Evolutionary conservation across 2,329 filamentous ascomycete species (phyloP).

Genomic region (Neonectria neomacrospora): DNA sequence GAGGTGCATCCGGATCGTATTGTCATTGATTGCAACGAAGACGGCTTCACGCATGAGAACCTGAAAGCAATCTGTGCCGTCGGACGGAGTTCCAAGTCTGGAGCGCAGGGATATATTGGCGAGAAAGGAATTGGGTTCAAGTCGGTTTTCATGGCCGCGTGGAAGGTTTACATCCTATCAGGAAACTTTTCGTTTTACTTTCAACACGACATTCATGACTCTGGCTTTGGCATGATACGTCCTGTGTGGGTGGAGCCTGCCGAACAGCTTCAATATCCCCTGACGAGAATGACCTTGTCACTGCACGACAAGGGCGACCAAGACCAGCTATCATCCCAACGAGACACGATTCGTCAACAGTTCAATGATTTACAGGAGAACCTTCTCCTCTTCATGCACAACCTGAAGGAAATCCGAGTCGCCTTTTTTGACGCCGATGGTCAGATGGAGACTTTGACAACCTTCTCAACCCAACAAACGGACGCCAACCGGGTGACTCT

Average conservation of each 20-base stretch:
- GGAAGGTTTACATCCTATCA: slow-evolving; percentile 10
- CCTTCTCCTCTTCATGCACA: slow-evolving; percentile 13
- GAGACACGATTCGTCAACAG: slow-evolving; percentile 5
- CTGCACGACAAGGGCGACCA: neutral
- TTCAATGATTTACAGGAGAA: slow-evolving; percentile 8
- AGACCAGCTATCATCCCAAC: neutral
- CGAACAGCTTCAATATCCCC: neutral
- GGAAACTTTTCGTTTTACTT: slow-evolving; percentile 6
- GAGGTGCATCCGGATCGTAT: neutral
- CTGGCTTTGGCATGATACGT: neutral
- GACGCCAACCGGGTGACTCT: slow-evolving; percentile 1
- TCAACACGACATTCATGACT: neutral
- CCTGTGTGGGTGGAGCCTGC: neutral
- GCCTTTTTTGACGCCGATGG: neutral
- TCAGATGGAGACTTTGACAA: neutral
- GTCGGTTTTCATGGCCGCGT: slow-evolving; percentile 19
- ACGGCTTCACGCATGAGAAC: slow-evolving; percentile 14
- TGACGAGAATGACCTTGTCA: slow-evolving; percentile 10
- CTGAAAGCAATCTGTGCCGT: slow-evolving; percentile 6
- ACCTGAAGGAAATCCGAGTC: slow-evolving; percentile 9
- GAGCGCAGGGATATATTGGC: slow-evolving; percentile 10
- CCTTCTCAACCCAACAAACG: slow-evolving; percentile 1
- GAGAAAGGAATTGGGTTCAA: slow-evolving; percentile 26
- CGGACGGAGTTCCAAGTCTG: slow-evolving; percentile 15
- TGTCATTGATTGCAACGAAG: slow-evolving; percentile 26